Evolutionary conservation across 2,329 filamentous ascomycete species (phyloP), one percentile per base, ranked within the genome.

Genomic region (Thermothelomyces thermophilus): DNA sequence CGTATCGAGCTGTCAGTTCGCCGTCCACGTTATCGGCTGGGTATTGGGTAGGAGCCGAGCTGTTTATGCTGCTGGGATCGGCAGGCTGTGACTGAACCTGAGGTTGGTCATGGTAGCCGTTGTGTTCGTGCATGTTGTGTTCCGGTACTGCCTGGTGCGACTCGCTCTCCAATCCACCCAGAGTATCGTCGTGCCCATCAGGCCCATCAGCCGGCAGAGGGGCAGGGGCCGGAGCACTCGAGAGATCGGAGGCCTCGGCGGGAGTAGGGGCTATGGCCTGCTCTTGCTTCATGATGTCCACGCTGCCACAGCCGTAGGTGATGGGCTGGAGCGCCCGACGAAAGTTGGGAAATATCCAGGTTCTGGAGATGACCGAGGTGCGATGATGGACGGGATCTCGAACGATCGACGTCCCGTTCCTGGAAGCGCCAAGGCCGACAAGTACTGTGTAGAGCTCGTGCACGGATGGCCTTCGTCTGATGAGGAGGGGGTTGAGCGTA

Each of bases 331-430:
- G 74, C 75, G 68, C 73, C 74, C 61, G 68, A 67, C 41, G 70
- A 69, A 30, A 74, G 60, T 16, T 67, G 73, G 53, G 73, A 73
- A 55, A 72, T 72, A 74, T 81, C 77, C 76, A 79, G 73, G 55
- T 64, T 73, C 69, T 50, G 45, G 28, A 49, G 17, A 41, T 42
- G 19, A 3, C 17, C n/a, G 14, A 10, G 43, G 26, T 16, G 35
- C 11, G 5, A 36, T 16, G 40, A 20, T 16, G 40, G 17, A 16
- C 2, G 22, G 24, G 28, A 37, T 28, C 28, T 30, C 3, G 24
- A n/a, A 41, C 40, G 33, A 40, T 48, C 24, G 51, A 19, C n/a
- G 35, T 16, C 30, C 11, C 10, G 17, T 26, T 19, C 43, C 8
- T 9, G 34, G 35, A 33, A 19, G 52, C 41, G 28, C 44, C 6